Conservation (phyloP, 1,139 yeast genomes). For the Pichia sp. region DNA sequence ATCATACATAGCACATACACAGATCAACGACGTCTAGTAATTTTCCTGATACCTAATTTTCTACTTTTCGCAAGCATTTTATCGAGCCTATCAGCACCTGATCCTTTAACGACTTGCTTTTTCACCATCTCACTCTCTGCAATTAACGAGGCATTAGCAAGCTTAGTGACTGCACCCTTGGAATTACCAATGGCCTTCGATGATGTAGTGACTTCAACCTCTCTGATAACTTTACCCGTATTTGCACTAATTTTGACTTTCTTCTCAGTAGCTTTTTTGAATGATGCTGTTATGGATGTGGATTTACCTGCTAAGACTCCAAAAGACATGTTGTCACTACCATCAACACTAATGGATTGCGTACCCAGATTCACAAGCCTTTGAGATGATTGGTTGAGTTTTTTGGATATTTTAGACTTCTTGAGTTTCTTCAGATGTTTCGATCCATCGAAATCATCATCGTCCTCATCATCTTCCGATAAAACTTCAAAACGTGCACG, state of each 20-base stretch:
- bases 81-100: slow-evolving; percentile 19
- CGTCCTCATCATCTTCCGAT: slow-evolving; percentile 8
- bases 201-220: slow-evolving; percentile 25
- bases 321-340: slow-evolving; percentile 5
- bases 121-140: not conserved
- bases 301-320: slow-evolving; percentile 15
- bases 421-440: slow-evolving; percentile 22
- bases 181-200: slow-evolving; percentile 18
- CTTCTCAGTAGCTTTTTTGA: slow-evolving; percentile 12
- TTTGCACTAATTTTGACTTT: slow-evolving; percentile 17
- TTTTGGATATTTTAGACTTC: slow-evolving; percentile 13
- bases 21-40: slow-evolving; percentile 3
- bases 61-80: slow-evolving; percentile 18
- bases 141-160: slow-evolving; percentile 10
- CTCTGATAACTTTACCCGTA: slow-evolving; percentile 22
- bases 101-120: slow-evolving; percentile 9
- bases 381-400: slow-evolving; percentile 10
- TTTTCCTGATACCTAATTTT: slow-evolving; percentile 13
- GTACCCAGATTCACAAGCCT: too few species aligned
- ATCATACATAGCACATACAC: too few species aligned
- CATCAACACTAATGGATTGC: slow-evolving; percentile 5
- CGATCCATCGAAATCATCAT: slow-evolving; percentile 24
- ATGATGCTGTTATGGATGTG: slow-evolving; percentile 19
- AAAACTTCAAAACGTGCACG: slow-evolving; percentile 6
- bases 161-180: slow-evolving; percentile 23